Percentiles rank a stretch among this genome's conserved stretches.
Evolutionary conservation across 2,329 filamentous ascomycete species (phyloP).

Genomic region (Microdochium trichocladiopsis): DNA sequence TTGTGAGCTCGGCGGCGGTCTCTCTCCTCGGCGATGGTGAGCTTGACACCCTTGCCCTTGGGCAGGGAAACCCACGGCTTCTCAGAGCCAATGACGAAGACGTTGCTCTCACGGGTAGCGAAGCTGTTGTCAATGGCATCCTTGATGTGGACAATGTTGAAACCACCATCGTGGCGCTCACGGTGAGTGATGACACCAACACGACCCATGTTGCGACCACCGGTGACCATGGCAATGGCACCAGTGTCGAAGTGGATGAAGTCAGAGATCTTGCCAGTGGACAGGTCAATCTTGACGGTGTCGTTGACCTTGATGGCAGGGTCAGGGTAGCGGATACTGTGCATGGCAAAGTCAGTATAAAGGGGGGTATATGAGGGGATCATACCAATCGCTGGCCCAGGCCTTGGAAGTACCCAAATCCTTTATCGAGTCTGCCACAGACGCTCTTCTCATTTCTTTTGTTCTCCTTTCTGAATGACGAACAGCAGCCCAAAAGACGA

Average conservation of each 20-base stretch:
- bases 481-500: conserved; percentile 5
- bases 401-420: conserved; percentile 21
- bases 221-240: conserved; percentile 95
- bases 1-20: conserved; percentile 79
- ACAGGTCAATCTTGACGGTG: conserved; percentile 97
- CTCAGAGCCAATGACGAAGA: conserved; percentile 97
- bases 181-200: conserved; percentile 99
- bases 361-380: conserved; percentile 20
- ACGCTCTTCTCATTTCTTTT: conserved; percentile 1
- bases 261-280: conserved; percentile 96
- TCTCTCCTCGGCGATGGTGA: conserved; percentile 97
- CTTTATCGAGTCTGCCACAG: conserved; percentile 1
- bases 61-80: conserved; percentile 99
- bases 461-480: neutral
- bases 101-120: conserved; percentile 98
- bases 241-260: conserved; percentile 99
- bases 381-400: conserved; percentile 48
- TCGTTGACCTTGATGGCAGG: conserved; percentile 99
- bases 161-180: conserved; percentile 99
- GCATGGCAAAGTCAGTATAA: conserved; percentile 1
- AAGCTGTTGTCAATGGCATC: conserved; percentile 99
- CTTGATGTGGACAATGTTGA: conserved; percentile 99
- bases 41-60: conserved; percentile 99
- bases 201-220: conserved; percentile 99
- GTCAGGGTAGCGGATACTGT: conserved; percentile 98